Conservation (phyloP, 1,284 basidiomycete genomes). For the Sanghuangporus weigelae region DNA sequence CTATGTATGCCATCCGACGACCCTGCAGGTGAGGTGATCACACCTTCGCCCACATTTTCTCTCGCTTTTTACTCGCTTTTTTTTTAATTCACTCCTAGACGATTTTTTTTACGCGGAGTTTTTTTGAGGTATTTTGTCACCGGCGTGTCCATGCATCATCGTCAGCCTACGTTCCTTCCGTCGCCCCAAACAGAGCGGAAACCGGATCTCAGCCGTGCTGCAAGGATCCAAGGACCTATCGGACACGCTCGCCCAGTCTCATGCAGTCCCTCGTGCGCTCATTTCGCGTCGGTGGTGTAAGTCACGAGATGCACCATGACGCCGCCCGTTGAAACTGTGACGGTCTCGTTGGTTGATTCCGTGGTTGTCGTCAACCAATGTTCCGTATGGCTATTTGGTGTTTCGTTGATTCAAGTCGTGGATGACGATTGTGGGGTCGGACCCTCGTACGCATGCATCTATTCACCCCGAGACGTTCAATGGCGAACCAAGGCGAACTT, state of each 20-base stretch:
- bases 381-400: too few relatives aligned
- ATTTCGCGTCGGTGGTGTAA: not conserved
- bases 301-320: not conserved
- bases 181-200: not conserved
- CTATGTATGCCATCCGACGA: not conserved
- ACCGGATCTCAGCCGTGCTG: not conserved
- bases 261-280: not conserved
- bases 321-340: not conserved
- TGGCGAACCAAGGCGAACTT: too few relatives aligned
- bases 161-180: not conserved
- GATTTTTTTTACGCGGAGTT: not conserved
- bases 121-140: not conserved
- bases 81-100: not conserved
- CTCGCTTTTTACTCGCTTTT: not conserved
- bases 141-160: not conserved
- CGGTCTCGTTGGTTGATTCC: not conserved
- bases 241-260: not conserved
- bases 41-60: not conserved
- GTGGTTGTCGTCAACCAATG: not conserved
- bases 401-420: too few relatives aligned
- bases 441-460: too few relatives aligned
- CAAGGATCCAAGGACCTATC: not conserved
- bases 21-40: conserved; percentile 1
- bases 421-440: too few relatives aligned
- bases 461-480: too few relatives aligned